Base-by-base conservation (phyloP, 345 rosid genomes). In the Camelina neglecta region DNA sequence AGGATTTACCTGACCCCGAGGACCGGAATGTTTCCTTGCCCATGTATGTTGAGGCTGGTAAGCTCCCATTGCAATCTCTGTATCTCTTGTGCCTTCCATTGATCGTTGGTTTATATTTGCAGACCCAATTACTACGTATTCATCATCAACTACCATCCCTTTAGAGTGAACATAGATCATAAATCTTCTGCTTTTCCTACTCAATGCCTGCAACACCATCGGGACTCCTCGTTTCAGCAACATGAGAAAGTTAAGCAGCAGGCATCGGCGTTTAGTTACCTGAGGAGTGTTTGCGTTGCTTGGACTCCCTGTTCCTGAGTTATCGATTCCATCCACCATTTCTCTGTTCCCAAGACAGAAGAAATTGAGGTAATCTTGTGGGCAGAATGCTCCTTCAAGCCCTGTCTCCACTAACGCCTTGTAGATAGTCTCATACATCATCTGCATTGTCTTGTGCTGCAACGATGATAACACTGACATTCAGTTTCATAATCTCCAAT, bases 21-120 rank as follows among this genome's bases (percentile, higher is more conserved):
- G 88, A 69, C 73, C 79, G 44, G 81, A 72, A 20, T 8, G 75
- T 74, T 78, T 83, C 49, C 77, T 86, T 48, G 90, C 86, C 76
- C 85, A 74, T 38, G 89, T 86, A 75, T 89, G 90, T 15, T 71
- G 85, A 55, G 97, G 97, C 75, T 93, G 98, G 77, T 91, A 93
- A 18, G 86, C 98, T 29, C 98, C 98, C 91, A 91, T 89, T 70
- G 97, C 97, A 72, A 93, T 93, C 78, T 93, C 98, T 24, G 97
- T 89, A 69, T 93, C 98, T 75, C 98, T 82, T 5, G 96, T 89
- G 38, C 98, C 98, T 45, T 84, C 98, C 87, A 90, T 81, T 59
- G 98, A 93, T 0, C 98, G 86, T 75, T 93, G 98, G 67, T 93
- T 93, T 81, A 93, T 93, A 65, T 93, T 93, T 39, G 98, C 98